Percentiles rank a stretch among this genome's conserved stretches.
phyloP scores from a whole-genome alignment of 2,329 filamentous ascomycete species.

The Podosphaera leucotricha region DNA sequence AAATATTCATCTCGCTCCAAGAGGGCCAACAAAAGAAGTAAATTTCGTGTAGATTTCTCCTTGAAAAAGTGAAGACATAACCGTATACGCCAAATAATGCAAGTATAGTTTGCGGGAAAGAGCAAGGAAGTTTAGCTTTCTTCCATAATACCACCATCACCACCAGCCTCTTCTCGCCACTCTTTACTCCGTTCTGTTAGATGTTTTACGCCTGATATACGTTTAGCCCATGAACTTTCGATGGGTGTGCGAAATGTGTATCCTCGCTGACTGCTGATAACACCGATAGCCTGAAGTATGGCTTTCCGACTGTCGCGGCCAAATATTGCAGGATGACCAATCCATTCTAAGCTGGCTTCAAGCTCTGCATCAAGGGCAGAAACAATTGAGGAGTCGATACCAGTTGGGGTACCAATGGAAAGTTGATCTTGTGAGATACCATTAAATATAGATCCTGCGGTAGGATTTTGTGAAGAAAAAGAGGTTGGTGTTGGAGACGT shows the following conservation, averaged over 20 bases:
- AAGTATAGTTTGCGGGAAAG: no score
- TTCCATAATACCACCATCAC: constrained; percentile 15
- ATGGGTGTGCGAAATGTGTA: constrained; percentile 84
- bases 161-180: constrained; percentile 57
- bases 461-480: constrained; percentile 6
- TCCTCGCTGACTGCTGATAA: constrained; percentile 81
- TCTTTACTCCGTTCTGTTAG: constrained; percentile 68
- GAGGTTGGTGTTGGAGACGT: constrained; percentile 21
- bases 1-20: neutral
- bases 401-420: constrained; percentile 29
- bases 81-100: no score
- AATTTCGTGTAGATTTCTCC: neutral
- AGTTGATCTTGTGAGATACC: constrained; percentile 26
- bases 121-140: constrained; percentile 9
- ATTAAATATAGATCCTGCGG: constrained; percentile 20
- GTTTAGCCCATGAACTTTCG: constrained; percentile 69
- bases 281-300: constrained; percentile 84
- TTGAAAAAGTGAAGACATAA: neutral
- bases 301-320: constrained; percentile 84
- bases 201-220: constrained; percentile 58
- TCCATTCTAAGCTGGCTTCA: constrained; percentile 84
- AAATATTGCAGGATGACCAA: constrained; percentile 88
- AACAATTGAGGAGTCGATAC: constrained; percentile 69
- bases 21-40: neutral
- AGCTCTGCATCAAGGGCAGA: constrained; percentile 75